Evolutionary conservation across 192 early-diverging fungal species (phyloP).

Genomic region (Backusella westeae): DNA sequence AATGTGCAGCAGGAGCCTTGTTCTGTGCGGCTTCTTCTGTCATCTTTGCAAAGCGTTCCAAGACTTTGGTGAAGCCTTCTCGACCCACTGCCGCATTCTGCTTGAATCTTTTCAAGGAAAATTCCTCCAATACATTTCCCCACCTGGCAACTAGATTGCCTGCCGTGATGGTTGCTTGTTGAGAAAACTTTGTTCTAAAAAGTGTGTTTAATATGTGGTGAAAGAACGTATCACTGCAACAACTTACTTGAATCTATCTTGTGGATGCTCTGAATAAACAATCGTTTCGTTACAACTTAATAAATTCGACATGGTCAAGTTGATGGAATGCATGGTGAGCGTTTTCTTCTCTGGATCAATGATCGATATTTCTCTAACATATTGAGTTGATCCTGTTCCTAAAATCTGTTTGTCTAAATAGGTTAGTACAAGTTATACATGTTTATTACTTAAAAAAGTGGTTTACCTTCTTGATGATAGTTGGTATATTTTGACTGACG

Average conservation of each 20-base stretch:
- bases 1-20: not conserved
- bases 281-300: slow-evolving; percentile 86
- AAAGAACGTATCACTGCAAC: not conserved
- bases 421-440: not conserved
- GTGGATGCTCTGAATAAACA: slow-evolving; percentile 66
- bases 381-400: slow-evolving; percentile 68
- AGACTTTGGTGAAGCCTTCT: slow-evolving; percentile 81
- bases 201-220: not conserved
- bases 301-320: slow-evolving; percentile 84
- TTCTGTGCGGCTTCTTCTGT: slow-evolving; percentile 26
- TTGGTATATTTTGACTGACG: slow-evolving; percentile 82
- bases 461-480: slow-evolving; percentile 61
- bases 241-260: slow-evolving; percentile 43
- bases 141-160: slow-evolving; percentile 66
- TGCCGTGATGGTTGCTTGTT: slow-evolving; percentile 82
- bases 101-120: slow-evolving; percentile 81
- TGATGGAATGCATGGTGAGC: slow-evolving; percentile 76
- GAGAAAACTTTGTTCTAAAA: slow-evolving; percentile 70
- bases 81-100: slow-evolving; percentile 86
- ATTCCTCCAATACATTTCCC: slow-evolving; percentile 79
- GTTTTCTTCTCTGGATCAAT: slow-evolving; percentile 76
- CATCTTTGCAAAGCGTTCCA: slow-evolving; percentile 58
- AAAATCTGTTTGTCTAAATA: slow-evolving; percentile 45
- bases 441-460: not conserved
- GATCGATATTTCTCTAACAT: slow-evolving; percentile 88